These are phyloP conservation scores for Phytomonas sp. DNA, from an alignment of 208 protist species.

Conservation along the genomic window DNA sequence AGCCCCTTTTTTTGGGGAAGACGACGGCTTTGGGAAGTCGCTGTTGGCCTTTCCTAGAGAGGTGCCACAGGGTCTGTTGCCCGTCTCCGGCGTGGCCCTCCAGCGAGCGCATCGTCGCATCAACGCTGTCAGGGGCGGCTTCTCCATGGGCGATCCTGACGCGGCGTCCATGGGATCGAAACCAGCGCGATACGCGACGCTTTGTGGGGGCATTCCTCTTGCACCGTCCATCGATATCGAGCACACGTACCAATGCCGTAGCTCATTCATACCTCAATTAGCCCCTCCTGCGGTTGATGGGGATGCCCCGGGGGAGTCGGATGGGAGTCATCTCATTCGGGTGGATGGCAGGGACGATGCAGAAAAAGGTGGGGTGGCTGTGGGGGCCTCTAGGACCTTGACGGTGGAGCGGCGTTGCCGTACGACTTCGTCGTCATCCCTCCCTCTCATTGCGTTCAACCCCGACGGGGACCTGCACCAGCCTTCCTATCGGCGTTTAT, in stretches of 20 bases:
- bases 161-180: background rate
- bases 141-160: background rate
- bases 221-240: slow-evolving; percentile 29
- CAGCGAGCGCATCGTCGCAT: slow-evolving; percentile 31
- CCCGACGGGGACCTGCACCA: slow-evolving; percentile 23
- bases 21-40: background rate
- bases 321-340: background rate
- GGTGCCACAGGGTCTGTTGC: slow-evolving; percentile 26
- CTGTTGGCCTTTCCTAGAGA: slow-evolving; percentile 16
- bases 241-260: slow-evolving; percentile 37
- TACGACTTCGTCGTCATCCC: background rate
- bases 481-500: slow-evolving; percentile 37
- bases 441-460: slow-evolving; percentile 14
- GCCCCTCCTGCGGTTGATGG: background rate
- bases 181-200: slow-evolving; percentile 16
- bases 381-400: background rate
- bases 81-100: slow-evolving; percentile 40
- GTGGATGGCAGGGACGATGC: background rate
- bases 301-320: background rate
- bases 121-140: background rate
- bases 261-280: slow-evolving; percentile 19
- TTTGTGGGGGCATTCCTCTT: slow-evolving; percentile 20
- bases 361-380: background rate
- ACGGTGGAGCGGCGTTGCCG: background rate
- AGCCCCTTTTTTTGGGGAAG: background rate